Conservation (phyloP, 2,329 filamentous ascomycete species). For the Parastagonospora avenae region DNA sequence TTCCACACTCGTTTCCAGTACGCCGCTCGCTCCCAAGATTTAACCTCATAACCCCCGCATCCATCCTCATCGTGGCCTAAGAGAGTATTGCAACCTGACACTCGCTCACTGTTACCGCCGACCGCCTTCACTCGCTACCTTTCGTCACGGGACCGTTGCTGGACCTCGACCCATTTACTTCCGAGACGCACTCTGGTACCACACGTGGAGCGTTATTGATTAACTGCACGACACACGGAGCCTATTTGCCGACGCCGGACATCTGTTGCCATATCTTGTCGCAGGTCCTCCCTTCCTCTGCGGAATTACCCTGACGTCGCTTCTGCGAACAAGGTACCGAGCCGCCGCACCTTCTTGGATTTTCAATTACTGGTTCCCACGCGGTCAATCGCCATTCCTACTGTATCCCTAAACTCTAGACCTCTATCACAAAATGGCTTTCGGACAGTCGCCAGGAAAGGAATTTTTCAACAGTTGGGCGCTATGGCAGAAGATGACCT, state of each 20-base stretch:
- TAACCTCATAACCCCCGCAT: constrained; percentile 23
- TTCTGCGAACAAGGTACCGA: constrained; percentile 12
- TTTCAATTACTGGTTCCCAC: constrained; percentile 10
- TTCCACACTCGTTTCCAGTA: constrained; percentile 42
- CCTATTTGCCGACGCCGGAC: neutral
- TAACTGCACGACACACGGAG: constrained; percentile 1
- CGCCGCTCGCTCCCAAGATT: constrained; percentile 20
- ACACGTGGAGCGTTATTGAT: constrained; percentile 21
- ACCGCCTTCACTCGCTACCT: constrained; percentile 4
- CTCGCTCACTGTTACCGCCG: constrained; percentile 14
- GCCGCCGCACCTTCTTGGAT: constrained; percentile 20
- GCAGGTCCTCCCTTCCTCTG: constrained; percentile 17
- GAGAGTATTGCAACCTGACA: constrained; percentile 15
- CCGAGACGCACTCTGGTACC: constrained; percentile 3
- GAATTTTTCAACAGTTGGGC: constrained; percentile 64
- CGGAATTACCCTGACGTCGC: constrained; percentile 18
- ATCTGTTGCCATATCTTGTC: constrained; percentile 6
- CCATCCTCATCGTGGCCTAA: constrained; percentile 22
- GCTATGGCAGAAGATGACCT: constrained; percentile 88
- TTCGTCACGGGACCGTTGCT: constrained; percentile 18
- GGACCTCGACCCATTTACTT: constrained; percentile 8
- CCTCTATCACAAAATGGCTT: constrained; percentile 19
- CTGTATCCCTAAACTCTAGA: constrained; percentile 18
- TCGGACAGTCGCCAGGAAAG: constrained; percentile 34
- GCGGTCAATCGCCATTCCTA: constrained; percentile 25